These are phyloP conservation scores for Beauveria bassiana DNA, from an alignment of 2,329 filamentous ascomycete species.

Conservation along the genomic window DNA sequence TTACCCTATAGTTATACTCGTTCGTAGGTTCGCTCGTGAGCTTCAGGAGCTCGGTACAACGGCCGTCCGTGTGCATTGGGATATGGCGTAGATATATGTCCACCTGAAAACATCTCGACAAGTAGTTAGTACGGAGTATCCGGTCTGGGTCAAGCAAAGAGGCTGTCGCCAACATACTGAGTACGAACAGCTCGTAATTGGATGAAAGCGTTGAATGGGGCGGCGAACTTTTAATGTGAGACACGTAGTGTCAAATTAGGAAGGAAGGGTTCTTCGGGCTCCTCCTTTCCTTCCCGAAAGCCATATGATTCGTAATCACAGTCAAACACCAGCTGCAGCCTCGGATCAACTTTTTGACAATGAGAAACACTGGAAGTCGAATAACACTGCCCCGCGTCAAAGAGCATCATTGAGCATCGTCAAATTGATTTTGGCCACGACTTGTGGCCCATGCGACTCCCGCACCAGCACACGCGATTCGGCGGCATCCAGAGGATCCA, in stretches of 20 bases:
- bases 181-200: no score
- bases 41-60: no score
- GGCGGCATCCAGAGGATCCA: background rate
- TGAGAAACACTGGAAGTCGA: background rate
- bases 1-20: background rate
- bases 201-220: no score
- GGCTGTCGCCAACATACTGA: no score
- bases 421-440: background rate
- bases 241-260: background rate
- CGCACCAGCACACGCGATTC: background rate
- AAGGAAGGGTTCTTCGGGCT: background rate
- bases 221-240: background rate
- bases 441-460: background rate
- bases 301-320: background rate
- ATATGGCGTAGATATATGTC: no score
- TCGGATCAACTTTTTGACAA: background rate
- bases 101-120: no score
- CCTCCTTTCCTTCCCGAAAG: background rate
- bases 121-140: no score
- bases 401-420: background rate
- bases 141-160: no score
- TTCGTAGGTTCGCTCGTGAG: background rate
- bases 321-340: conserved; percentile 1
- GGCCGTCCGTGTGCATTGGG: no score
- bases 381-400: background rate